These are phyloP conservation scores for Starmerella roubikii DNA, from an alignment of 805 yeast species.

Conservation along the genomic window DNA sequence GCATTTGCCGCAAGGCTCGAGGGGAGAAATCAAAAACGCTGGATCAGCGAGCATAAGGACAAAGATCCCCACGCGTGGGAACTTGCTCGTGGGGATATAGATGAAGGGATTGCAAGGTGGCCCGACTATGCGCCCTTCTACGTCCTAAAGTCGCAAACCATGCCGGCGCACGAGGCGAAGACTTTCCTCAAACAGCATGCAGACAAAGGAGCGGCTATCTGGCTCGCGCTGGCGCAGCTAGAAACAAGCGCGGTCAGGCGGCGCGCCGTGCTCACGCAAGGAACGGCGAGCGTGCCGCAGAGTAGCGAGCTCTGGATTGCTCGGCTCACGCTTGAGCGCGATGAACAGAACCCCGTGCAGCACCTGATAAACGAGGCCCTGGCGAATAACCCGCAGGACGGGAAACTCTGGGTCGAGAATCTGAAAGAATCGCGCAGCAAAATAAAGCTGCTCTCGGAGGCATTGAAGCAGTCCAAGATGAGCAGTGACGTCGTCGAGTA, in stretches of 20 bases:
- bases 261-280: constrained; percentile 12
- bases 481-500: constrained; percentile 43
- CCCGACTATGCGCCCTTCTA: constrained; percentile 2
- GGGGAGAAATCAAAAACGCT: too few species aligned
- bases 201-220: background rate
- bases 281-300: constrained; percentile 2
- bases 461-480: constrained; percentile 53
- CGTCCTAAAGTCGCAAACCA: background rate
- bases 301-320: constrained; percentile 11
- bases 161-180: background rate
- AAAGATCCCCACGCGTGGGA: background rate
- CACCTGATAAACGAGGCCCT: constrained; percentile 44
- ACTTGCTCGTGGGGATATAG: background rate
- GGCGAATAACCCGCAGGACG: constrained; percentile 42
- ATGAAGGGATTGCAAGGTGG: constrained; percentile 1
- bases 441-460: constrained; percentile 52
- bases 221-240: constrained; percentile 1
- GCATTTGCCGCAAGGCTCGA: too few species aligned
- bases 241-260: background rate
- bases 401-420: constrained; percentile 53
- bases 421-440: constrained; percentile 36
- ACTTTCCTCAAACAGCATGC: background rate
- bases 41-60: background rate
- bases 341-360: constrained; percentile 1
- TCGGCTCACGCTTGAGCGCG: constrained; percentile 4